A percentile compares a stretch with the other conserved stretches of the same genome.
Evolutionary conservation across 306 rosid genomes (phyloP).

Genomic region (Acacia acuminata): DNA sequence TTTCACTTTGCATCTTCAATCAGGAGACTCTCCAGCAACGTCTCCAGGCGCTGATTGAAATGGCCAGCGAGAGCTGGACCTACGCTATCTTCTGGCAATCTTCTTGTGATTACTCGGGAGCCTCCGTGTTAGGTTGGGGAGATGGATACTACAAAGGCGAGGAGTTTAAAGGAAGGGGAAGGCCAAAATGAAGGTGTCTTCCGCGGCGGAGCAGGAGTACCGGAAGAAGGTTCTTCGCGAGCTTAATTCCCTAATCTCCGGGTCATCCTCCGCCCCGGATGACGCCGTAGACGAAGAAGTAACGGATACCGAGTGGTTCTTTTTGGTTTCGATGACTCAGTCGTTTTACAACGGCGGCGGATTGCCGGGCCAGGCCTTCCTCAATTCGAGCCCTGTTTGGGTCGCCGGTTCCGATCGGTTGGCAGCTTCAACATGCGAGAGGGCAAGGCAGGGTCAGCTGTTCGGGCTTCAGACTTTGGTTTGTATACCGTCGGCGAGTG

Average conservation of each 20-base stretch:
- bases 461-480: constrained; percentile 78
- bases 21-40: constrained; percentile 92
- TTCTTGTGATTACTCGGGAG: constrained; percentile 60
- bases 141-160: constrained; percentile 95
- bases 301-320: constrained; percentile 98
- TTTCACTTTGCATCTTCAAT: constrained; percentile 43
- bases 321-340: constrained; percentile 89
- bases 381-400: constrained; percentile 68
- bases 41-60: constrained; percentile 80
- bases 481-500: constrained; percentile 70
- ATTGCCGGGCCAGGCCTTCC: constrained; percentile 71
- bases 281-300: constrained; percentile 83
- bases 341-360: constrained; percentile 69
- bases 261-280: constrained; percentile 46
- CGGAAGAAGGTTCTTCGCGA: constrained; percentile 82
- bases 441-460: constrained; percentile 68
- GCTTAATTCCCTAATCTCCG: constrained; percentile 81
- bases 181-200: constrained; percentile 31
- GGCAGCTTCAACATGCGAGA: constrained; percentile 54
- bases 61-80: constrained; percentile 74
- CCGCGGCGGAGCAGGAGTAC: constrained; percentile 74
- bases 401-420: constrained; percentile 60
- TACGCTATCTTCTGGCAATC: constrained; percentile 98
- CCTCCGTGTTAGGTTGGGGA: constrained; percentile 84
- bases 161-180: constrained; percentile 52